Evolutionary conservation across 1,284 basidiomycete species (phyloP).

Genomic region (Sporisorium sorghi): DNA sequence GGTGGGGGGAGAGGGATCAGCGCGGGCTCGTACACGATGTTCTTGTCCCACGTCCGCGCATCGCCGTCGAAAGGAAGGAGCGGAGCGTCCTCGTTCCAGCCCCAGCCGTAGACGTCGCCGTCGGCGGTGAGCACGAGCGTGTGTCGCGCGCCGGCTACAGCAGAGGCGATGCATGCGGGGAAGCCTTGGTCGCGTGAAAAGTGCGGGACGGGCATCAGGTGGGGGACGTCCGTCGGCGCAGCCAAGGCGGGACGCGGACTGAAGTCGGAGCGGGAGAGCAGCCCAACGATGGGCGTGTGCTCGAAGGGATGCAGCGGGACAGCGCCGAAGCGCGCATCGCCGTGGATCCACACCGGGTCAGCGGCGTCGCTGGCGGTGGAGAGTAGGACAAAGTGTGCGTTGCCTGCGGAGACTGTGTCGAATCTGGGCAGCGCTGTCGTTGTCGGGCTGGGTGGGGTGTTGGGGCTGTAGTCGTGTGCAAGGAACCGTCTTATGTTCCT

Average conservation of each 20-base stretch:
- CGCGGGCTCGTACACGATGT: conserved; percentile 20
- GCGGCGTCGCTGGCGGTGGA: neutral
- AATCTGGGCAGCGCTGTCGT: conserved; percentile 11
- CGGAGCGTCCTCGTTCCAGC: conserved; percentile 37
- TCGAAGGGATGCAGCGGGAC: conserved; percentile 17
- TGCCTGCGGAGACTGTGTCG: conserved; percentile 26
- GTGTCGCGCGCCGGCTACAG: conserved; percentile 22
- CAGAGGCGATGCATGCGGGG: conserved; percentile 8
- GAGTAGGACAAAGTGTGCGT: conserved; percentile 35
- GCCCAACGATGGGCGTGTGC: neutral
- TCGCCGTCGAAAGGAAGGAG: conserved; percentile 8
- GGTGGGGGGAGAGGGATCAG: conserved; percentile 6
- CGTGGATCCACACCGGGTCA: conserved; percentile 24
- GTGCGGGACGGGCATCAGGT: conserved; percentile 26
- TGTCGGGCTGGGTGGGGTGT: neutral
- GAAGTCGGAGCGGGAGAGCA: neutral
- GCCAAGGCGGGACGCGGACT: neutral
- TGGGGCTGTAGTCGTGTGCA: neutral
- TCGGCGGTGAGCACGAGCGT: conserved; percentile 17
- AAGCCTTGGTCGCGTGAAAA: conserved; percentile 19
- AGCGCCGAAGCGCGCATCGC: conserved; percentile 34
- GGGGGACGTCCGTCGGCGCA: conserved; percentile 5
- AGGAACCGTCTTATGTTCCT: neutral
- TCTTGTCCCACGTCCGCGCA: neutral
- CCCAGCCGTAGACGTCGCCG: conserved; percentile 44